Percentiles rank a stretch among this genome's conserved stretches.
phyloP scores from a whole-genome alignment of 768 basidiomycete species.

The Tricholoma terreum region DNA sequence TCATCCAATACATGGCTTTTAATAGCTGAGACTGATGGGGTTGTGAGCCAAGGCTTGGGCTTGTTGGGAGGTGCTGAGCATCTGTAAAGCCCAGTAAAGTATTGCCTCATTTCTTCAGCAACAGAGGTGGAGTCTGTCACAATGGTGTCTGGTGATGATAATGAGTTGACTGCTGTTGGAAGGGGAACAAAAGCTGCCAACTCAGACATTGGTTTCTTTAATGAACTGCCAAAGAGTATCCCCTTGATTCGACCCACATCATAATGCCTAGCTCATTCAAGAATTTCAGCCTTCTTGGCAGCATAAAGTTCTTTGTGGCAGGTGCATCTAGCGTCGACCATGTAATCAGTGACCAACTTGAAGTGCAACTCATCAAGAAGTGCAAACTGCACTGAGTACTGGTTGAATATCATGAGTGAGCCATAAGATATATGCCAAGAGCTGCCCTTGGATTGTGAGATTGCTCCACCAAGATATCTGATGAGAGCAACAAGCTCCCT shows the following conservation, averaged over 20 bases:
- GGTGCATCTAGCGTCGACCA: background rate
- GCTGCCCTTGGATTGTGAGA: background rate
- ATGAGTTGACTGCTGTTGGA: constrained; percentile 6
- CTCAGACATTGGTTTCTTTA: background rate
- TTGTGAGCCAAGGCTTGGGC: constrained; percentile 23
- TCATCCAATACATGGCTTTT: background rate
- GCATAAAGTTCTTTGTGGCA: constrained; percentile 4
- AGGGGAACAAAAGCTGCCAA: constrained; percentile 1
- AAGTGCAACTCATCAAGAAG: background rate
- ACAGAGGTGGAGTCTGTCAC: constrained; percentile 10
- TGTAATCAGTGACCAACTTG: background rate
- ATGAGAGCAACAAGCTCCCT: background rate
- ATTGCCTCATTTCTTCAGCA: constrained; percentile 9
- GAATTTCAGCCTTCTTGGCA: constrained; percentile 5
- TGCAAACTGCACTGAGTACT: background rate
- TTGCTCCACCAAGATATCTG: background rate
- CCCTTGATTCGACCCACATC: background rate
- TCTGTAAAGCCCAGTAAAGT: constrained; percentile 16
- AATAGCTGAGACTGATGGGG: constrained; percentile 4
- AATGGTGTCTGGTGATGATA: background rate
- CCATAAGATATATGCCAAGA: background rate
- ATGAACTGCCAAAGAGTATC: constrained; percentile 3
- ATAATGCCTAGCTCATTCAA: background rate
- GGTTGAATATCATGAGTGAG: background rate
- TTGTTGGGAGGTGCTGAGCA: constrained; percentile 5